Percentiles rank a stretch among this genome's conserved stretches.
phyloP scores from a whole-genome alignment of 225 moss, liverwort and hornwort genomes.

The Pleurozium schreberi region DNA sequence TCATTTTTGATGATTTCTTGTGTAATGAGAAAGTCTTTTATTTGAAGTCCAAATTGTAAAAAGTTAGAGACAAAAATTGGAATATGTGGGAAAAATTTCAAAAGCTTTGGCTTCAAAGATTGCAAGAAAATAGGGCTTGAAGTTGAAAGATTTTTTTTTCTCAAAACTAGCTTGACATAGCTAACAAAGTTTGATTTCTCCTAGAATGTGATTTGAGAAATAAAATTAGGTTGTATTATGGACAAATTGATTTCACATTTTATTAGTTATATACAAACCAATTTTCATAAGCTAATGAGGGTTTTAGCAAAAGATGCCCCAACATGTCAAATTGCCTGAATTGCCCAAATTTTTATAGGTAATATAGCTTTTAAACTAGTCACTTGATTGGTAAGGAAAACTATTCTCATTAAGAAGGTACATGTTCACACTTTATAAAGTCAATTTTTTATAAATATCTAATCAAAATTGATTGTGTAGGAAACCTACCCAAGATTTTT shows the following conservation, averaged over 20 bases:
- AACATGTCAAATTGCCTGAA: neutral
- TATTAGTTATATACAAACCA: no score
- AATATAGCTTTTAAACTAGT: neutral
- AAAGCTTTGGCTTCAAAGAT: neutral
- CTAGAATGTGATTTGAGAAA: no score
- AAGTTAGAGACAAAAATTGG: neutral
- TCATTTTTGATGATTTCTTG: neutral
- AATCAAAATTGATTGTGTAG: no score
- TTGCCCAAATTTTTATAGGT: neutral
- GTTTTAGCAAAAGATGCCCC: neutral
- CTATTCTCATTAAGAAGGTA: no score
- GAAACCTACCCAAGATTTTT: no score
- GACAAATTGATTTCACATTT: no score
- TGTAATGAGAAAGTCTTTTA: rapidly evolving
- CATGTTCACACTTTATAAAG: no score
- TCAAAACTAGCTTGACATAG: rapidly evolving
- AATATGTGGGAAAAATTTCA: neutral
- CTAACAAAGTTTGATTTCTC: neutral
- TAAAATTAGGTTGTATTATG: no score
- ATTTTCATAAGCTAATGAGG: neutral
- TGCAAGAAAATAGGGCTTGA: neutral
- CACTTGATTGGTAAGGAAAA: neutral
- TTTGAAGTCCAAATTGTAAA: neutral
- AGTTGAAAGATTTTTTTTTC: neutral
- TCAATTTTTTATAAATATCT: no score